Evolutionary conservation across 305 asterid genomes (phyloP).

Genomic region (Solanum hybrid): DNA sequence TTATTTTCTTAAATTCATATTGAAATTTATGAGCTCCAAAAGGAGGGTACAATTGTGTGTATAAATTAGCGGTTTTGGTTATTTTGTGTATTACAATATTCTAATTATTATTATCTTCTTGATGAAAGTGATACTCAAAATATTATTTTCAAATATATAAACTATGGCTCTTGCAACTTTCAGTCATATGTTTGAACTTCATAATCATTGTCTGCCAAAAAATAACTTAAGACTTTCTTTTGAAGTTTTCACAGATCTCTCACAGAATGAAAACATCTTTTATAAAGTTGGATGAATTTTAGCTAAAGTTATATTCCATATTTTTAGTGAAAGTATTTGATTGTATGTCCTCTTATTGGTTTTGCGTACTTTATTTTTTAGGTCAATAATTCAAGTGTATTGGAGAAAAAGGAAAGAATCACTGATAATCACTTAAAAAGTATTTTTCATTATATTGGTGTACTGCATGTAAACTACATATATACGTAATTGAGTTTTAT

Average conservation of each 20-base stretch:
- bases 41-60: background rate
- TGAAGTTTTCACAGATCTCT: background rate
- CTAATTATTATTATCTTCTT: background rate
- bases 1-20: too few relatives aligned
- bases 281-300: too few relatives aligned
- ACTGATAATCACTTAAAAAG: background rate
- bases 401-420: background rate
- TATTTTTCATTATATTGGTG: too few relatives aligned
- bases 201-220: background rate
- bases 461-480: too few relatives aligned
- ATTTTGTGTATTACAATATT: too few relatives aligned
- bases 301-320: background rate
- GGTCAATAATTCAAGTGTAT: background rate
- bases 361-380: background rate
- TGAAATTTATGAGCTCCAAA: background rate
- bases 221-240: background rate
- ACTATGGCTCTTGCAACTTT: background rate
- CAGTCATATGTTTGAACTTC: background rate
- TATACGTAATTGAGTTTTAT: too few relatives aligned
- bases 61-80: background rate
- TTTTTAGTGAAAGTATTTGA: background rate
- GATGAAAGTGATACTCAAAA: background rate
- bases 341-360: background rate
- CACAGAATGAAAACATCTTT: background rate
- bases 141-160: too few relatives aligned